Evolutionary conservation across 2,329 filamentous ascomycete genomes (phyloP).

Genomic region (Lachnellula arida): DNA sequence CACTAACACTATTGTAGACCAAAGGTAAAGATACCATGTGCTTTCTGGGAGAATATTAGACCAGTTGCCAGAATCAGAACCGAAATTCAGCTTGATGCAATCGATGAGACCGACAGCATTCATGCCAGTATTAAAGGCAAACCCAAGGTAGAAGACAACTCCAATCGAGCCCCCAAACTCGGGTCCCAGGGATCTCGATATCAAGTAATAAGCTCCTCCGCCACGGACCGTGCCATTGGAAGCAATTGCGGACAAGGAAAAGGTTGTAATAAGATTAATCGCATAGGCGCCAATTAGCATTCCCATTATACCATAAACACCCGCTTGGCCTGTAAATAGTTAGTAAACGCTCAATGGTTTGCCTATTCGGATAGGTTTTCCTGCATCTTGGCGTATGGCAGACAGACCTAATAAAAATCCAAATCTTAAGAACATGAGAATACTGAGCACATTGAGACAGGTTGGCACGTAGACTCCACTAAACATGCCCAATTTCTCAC

Average conservation of each 20-base stretch:
- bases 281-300: slow-evolving; percentile 72
- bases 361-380: not conserved
- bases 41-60: slow-evolving; percentile 59
- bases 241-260: slow-evolving; percentile 83
- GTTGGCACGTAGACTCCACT: slow-evolving; percentile 83
- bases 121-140: slow-evolving; percentile 79
- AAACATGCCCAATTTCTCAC: slow-evolving; percentile 67
- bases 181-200: slow-evolving; percentile 78
- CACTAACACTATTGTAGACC: slow-evolving; percentile 66
- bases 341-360: slow-evolving; percentile 1
- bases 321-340: slow-evolving; percentile 49
- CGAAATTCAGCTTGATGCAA: slow-evolving; percentile 74
- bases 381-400: not conserved
- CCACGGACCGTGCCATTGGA: slow-evolving; percentile 86
- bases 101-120: slow-evolving; percentile 84
- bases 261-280: slow-evolving; percentile 77
- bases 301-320: slow-evolving; percentile 72
- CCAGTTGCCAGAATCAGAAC: slow-evolving; percentile 50
- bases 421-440: slow-evolving; percentile 89
- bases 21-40: slow-evolving; percentile 73
- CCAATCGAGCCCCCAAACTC: slow-evolving; percentile 89
- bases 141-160: slow-evolving; percentile 85
- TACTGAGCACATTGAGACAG: slow-evolving; percentile 83
- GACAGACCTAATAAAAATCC: slow-evolving; percentile 67
- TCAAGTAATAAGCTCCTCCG: slow-evolving; percentile 83